phyloP scores from a whole-genome alignment of 2,329 filamentous ascomycete genomes.

The Cytospora chrysosperma region DNA sequence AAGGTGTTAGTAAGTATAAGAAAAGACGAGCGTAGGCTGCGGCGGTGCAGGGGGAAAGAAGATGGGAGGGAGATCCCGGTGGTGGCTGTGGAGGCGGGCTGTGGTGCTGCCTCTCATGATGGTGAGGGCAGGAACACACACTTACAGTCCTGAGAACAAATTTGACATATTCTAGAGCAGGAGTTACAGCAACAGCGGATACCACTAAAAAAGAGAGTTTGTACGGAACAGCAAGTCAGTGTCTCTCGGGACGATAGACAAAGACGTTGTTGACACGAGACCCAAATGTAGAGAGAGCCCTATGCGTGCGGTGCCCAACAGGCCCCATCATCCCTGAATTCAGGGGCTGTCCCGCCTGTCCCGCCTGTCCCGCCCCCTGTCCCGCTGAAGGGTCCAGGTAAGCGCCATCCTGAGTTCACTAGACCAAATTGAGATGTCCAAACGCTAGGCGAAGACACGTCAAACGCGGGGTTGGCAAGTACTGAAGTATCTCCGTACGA shows the following conservation, averaged over 20 bases:
- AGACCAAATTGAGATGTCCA: not conserved
- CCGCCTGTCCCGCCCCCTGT: constrained; percentile 1
- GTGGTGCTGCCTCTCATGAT: not conserved
- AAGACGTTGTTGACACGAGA: constrained; percentile 15
- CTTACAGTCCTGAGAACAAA: constrained; percentile 33
- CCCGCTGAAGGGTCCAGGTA: not conserved
- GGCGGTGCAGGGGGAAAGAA: not conserved
- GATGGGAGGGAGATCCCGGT: not conserved
- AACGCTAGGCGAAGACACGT: constrained; percentile 6
- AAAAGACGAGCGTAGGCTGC: not conserved
- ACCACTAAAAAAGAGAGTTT: not conserved
- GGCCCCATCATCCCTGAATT: constrained; percentile 11
- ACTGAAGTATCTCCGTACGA: not conserved
- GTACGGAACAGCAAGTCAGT: not conserved
- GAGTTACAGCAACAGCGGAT: not conserved
- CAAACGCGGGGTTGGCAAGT: constrained; percentile 14
- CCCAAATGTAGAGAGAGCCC: not conserved
- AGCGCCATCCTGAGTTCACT: not conserved
- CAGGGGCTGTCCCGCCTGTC: constrained; percentile 14
- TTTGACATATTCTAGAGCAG: constrained; percentile 30
- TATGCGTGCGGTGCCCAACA: not conserved
- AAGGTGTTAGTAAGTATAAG: not conserved
- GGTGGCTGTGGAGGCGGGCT: not conserved
- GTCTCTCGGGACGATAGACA: constrained; percentile 11
- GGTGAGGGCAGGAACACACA: not conserved